phyloP scores from a whole-genome alignment of 768 basidiomycete species.

The Trametes gibbosa region DNA sequence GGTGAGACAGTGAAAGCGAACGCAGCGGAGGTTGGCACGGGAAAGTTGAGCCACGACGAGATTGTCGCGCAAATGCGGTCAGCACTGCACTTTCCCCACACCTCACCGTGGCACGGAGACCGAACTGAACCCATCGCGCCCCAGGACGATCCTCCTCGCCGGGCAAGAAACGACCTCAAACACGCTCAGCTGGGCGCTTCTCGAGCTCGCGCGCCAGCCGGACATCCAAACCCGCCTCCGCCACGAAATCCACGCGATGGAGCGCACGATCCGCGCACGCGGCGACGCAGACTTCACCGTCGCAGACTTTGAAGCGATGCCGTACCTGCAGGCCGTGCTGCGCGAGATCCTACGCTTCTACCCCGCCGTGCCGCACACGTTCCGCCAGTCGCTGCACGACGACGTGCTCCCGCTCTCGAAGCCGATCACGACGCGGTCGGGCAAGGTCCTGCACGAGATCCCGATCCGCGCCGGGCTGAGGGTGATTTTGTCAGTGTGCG shows the following conservation, averaged over 20 bases:
- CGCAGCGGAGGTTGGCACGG: slow-evolving; percentile 42
- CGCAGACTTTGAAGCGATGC: slow-evolving; percentile 50
- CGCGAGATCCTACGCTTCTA: slow-evolving; percentile 57
- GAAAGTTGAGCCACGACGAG: slow-evolving; percentile 35
- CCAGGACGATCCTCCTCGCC: slow-evolving; percentile 30
- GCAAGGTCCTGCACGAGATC: slow-evolving; percentile 41
- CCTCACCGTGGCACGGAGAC: no score
- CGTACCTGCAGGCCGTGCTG: slow-evolving; percentile 46
- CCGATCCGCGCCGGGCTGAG: slow-evolving; percentile 50
- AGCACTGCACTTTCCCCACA: background rate
- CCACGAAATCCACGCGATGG: slow-evolving; percentile 47
- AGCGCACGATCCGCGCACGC: slow-evolving; percentile 35
- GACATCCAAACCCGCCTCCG: slow-evolving; percentile 61
- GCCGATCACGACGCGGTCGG: slow-evolving; percentile 46
- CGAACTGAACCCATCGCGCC: background rate
- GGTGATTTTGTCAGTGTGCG: slow-evolving; percentile 51
- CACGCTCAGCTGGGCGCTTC: slow-evolving; percentile 56
- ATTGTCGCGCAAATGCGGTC: slow-evolving; percentile 31
- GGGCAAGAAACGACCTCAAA: slow-evolving; percentile 61
- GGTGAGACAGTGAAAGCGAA: slow-evolving; percentile 48
- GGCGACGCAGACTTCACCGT: slow-evolving; percentile 40
- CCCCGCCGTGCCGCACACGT: slow-evolving; percentile 52
- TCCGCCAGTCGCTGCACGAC: slow-evolving; percentile 49
- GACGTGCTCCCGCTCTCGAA: slow-evolving; percentile 58
- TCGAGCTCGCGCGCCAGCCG: slow-evolving; percentile 58